Base-by-base conservation (phyloP, 805 yeast species). In the Yarrowia sp. region DNA sequence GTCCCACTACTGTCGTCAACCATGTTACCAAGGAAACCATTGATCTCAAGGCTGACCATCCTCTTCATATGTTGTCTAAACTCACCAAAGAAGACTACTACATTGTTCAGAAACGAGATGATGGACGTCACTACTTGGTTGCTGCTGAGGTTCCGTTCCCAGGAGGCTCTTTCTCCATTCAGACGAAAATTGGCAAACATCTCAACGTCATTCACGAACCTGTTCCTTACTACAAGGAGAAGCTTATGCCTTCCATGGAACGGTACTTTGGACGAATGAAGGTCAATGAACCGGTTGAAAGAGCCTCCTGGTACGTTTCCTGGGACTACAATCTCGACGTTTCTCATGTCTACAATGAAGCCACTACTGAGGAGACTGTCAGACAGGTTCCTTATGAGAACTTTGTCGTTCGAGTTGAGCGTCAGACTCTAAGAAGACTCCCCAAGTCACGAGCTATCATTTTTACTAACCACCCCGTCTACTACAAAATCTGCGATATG, bases 91-190 rank as follows among this genome's bases (percentile, higher is more conserved):
- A 88, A 73, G 93, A 88, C 76, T 89, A 88, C 73, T 89, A 88
- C 73, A 70, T 88, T 44, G 92, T 87, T 53, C 74, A 79, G 73
- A 83, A 86, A 72, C 82, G 85, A 69, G 82, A 79, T 0, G 84
- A 85, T 71, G 90, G 86, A 1, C 72, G 74, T 52, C 92, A 88
- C 75, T 86, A 88, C 75, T 78, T 88, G 66, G 83, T 82, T 43
- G 93, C 91, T 1, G 92, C 90, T 5, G 91, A 89, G 1, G 92
- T 88, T 44, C 91, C 92, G 7, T 88, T 88, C 75, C 92, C 92
- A 3, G 93, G 93, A 58, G 92, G 92, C 4, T 85, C 88, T 0
- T 88, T 89, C 76, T 80, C 61, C 10, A 40, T 55, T 9, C 61
- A 55, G 71, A 73, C 82, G 68, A 88, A 88, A 71, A 71, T 89